Conservation (phyloP, 148 eudicot species). For the Nepenthes gracilis region DNA sequence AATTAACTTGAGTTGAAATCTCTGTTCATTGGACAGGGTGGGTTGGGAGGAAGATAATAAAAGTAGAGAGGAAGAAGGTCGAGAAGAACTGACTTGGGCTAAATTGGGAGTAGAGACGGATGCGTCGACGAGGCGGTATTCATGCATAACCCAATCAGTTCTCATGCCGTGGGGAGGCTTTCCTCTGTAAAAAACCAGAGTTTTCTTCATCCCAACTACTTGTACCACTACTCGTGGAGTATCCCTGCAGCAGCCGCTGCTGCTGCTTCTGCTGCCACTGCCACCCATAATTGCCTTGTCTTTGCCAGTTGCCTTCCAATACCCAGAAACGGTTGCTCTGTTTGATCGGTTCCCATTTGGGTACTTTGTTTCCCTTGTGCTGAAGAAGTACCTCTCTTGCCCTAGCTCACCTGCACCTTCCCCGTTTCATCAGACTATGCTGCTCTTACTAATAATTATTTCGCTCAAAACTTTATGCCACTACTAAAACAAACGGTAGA, state of each 20-base stretch:
- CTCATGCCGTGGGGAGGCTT: constrained; percentile 73
- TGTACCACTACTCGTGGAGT: no score
- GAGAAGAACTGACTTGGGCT: constrained; percentile 17
- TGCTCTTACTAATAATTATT: background rate
- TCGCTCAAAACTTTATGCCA: background rate
- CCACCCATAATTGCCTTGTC: constrained; percentile 47
- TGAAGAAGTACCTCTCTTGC: constrained; percentile 80
- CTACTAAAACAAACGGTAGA: background rate
- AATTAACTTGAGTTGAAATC: no score
- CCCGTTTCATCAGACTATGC: background rate
- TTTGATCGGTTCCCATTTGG: constrained; percentile 86
- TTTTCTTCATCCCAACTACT: constrained; percentile 70
- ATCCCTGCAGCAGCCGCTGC: background rate
- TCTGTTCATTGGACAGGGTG: no score
- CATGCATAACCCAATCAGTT: constrained; percentile 94
- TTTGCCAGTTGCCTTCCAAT: constrained; percentile 84
- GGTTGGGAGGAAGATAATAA: no score
- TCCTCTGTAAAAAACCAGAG: constrained; percentile 79
- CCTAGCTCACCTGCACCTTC: constrained; percentile 39
- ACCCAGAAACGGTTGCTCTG: constrained; percentile 72
- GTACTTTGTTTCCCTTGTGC: constrained; percentile 80
- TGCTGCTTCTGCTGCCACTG: background rate
- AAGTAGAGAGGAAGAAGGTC: no score
- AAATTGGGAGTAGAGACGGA: constrained; percentile 1
- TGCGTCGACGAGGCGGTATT: constrained; percentile 42